Base-by-base conservation (phyloP, 148 eudicot species). In the Arctostaphylos glauca region DNA sequence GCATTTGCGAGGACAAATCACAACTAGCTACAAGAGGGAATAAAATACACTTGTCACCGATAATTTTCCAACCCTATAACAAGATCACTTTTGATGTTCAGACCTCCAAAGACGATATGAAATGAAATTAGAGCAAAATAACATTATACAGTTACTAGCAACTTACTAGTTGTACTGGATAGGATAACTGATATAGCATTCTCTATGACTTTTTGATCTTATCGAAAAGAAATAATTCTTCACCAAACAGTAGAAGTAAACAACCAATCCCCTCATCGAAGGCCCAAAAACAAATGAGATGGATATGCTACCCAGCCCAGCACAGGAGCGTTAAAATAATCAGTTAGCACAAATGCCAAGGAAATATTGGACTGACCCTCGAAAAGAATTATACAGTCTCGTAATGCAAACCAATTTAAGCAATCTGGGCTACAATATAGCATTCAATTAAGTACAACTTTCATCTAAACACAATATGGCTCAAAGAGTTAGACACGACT, bases 401-500 rank as follows among this genome's bases (percentile, higher is more conserved):
- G 38, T 31, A 31, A 31, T 31, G 38, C 38, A 31, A 31, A 31
- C 38, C 38, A 31, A 31, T 31, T 31, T 31, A 31, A 31, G 38
- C 38, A 31, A 31, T 31, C 38, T 31, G 38, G 38, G 38, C 38
- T 31, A 31, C 38, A 31, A 50, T 8, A 50, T 50, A 50, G 54
- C 54, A 50, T 50, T 50, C 9, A 8, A 50, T 9, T 76, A 19
- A 3, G 56, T 18, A 44, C 31, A 46, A 47, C 5, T 59, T 23
- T 15, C 9, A 6, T 21, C 49, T 10, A 81, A 70, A 75, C 60
- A 74, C 6, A 18, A 59, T 48, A 60, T 56, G 19, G 23, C 73
- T 81, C 43, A 43, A 74, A 70, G 9, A 21, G 48, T 16, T 4
- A 56, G 77, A 53, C 53, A 78, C 41, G 77, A 94, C 98, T 90